These are phyloP conservation scores for Ustilago tritici DNA, from an alignment of 1,284 basidiomycete genomes.

Conservation along the genomic window DNA sequence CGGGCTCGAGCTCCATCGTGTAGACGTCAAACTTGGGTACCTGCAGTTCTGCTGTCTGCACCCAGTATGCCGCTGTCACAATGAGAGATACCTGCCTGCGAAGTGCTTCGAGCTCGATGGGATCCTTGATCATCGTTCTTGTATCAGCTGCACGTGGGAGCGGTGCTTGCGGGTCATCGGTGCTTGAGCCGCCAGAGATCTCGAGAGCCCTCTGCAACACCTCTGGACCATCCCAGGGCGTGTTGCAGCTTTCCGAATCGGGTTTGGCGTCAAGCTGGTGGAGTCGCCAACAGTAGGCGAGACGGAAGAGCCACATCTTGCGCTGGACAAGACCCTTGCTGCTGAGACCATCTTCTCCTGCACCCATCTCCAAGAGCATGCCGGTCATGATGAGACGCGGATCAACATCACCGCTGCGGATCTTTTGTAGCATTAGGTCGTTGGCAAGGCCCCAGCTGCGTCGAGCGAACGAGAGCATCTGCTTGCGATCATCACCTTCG, in stretches of 20 bases:
- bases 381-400: constrained; percentile 51
- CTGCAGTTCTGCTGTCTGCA: constrained; percentile 50
- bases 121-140: constrained; percentile 42
- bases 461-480: constrained; percentile 56
- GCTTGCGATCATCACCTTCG: constrained; percentile 49
- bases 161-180: constrained; percentile 42
- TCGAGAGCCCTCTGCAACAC: constrained; percentile 46
- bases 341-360: constrained; percentile 56
- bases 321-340: constrained; percentile 44
- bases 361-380: constrained; percentile 53
- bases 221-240: constrained; percentile 43
- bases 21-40: constrained; percentile 53
- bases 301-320: constrained; percentile 54
- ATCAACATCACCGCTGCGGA: constrained; percentile 54
- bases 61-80: constrained; percentile 47
- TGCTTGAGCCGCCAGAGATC: constrained; percentile 31
- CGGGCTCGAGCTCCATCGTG: constrained; percentile 44
- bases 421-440: constrained; percentile 54
- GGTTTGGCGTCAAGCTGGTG: constrained; percentile 50
- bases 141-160: constrained; percentile 45
- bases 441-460: constrained; percentile 56
- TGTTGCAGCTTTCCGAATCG: constrained; percentile 42
- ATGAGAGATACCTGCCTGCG: constrained; percentile 38
- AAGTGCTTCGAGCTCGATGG: constrained; percentile 48
- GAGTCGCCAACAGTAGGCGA: constrained; percentile 53